phyloP scores from a whole-genome alignment of 768 basidiomycete genomes.

The Rhizopogon vulgaris region DNA sequence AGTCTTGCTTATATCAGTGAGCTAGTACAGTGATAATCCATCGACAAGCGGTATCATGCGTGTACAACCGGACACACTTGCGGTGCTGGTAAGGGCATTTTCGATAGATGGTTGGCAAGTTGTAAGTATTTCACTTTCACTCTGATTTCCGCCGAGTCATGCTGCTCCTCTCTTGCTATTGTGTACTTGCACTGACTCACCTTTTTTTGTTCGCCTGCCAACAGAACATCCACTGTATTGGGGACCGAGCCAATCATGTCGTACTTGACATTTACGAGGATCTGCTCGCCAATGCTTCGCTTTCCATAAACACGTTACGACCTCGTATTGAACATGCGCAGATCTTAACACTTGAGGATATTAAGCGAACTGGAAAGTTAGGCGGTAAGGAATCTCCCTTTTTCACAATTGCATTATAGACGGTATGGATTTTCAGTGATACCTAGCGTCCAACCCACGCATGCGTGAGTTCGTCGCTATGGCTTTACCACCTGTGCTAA shows the following conservation, averaged over 20 bases:
- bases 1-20: background rate
- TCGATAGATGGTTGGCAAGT: constrained; percentile 80
- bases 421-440: constrained; percentile 49
- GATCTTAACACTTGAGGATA: constrained; percentile 67
- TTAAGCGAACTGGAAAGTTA: constrained; percentile 61
- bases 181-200: background rate
- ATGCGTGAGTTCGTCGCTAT: constrained; percentile 50
- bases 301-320: constrained; percentile 31
- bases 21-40: constrained; percentile 68
- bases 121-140: constrained; percentile 37
- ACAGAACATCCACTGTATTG: constrained; percentile 88
- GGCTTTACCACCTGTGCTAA: background rate
- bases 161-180: background rate
- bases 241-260: constrained; percentile 81
- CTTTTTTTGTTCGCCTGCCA: background rate
- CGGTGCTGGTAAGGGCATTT: constrained; percentile 50
- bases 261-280: constrained; percentile 81
- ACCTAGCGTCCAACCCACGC: constrained; percentile 89
- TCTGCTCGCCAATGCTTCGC: constrained; percentile 32
- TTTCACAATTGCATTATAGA: background rate
- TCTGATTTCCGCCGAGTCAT: background rate
- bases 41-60: constrained; percentile 67
- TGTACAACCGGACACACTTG: constrained; percentile 45
- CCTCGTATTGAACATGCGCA: constrained; percentile 93
- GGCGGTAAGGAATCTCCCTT: constrained; percentile 49